Conservation (phyloP, 331 rosid species). For the Pyracantha coccinea region DNA sequence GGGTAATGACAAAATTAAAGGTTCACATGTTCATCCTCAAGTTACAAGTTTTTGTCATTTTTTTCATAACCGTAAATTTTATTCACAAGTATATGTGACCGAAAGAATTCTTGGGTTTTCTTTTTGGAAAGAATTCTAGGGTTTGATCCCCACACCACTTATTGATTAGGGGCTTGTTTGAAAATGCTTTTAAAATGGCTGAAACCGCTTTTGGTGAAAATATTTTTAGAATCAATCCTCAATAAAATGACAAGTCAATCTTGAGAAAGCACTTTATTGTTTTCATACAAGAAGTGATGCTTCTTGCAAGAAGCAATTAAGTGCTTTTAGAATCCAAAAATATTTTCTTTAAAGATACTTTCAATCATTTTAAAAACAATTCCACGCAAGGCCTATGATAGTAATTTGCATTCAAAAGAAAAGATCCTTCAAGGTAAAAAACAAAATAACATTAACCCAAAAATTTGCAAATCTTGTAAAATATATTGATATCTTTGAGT, state of each 20-base stretch:
- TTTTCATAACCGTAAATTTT: not conserved
- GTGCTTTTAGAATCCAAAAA: too few relatives aligned
- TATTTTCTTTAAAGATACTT: too few relatives aligned
- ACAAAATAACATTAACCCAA: not conserved
- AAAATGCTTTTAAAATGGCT: too few relatives aligned
- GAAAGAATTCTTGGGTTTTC: not conserved
- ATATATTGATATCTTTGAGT: not conserved
- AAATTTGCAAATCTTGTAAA: not conserved
- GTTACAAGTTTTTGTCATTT: not conserved
- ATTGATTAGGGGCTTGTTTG: not conserved
- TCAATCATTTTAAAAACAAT: too few relatives aligned
- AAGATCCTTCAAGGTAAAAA: not conserved
- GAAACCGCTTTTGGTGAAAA: too few relatives aligned
- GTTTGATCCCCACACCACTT: not conserved
- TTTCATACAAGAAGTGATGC: too few relatives aligned
- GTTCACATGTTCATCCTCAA: not conserved
- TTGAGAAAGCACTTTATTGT: too few relatives aligned
- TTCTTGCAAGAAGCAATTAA: too few relatives aligned
- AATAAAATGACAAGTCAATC: too few relatives aligned
- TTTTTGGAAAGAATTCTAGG: not conserved
- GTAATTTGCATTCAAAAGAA: not conserved
- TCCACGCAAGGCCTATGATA: too few relatives aligned
- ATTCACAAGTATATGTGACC: not conserved
- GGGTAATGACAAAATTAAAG: too few relatives aligned
- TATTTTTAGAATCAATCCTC: too few relatives aligned